Evolutionary conservation across 129 eudicot species (phyloP).

Genomic region (Lactuca saligna): DNA sequence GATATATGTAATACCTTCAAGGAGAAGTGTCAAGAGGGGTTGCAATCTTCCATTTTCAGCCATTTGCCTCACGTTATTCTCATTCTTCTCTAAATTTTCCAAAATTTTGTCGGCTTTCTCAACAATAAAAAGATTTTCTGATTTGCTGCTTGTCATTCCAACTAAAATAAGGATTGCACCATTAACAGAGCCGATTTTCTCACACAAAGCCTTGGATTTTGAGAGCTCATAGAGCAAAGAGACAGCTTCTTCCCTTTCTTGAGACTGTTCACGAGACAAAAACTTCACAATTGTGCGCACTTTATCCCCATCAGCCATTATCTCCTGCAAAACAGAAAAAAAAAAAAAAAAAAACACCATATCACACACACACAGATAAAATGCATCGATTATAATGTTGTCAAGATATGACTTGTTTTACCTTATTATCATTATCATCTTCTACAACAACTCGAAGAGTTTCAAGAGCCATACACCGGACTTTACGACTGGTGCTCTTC

Average conservation of each 20-base stretch:
- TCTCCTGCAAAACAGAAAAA: slow-evolving; percentile 59
- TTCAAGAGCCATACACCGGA: slow-evolving; percentile 74
- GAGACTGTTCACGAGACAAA: slow-evolving; percentile 62
- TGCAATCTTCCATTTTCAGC: slow-evolving; percentile 89
- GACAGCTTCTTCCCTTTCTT: slow-evolving; percentile 87
- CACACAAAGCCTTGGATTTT: slow-evolving; percentile 63
- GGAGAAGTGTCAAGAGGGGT: slow-evolving; percentile 78
- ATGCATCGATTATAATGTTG: slow-evolving; percentile 16
- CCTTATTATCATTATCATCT: slow-evolving; percentile 84
- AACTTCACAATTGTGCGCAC: slow-evolving; percentile 87
- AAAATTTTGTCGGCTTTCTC: slow-evolving; percentile 79
- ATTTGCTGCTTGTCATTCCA: slow-evolving; percentile 92
- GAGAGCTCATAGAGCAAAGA: slow-evolving; percentile 91
- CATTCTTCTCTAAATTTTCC: slow-evolving; percentile 71
- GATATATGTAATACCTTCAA: slow-evolving; percentile 53
- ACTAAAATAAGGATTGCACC: slow-evolving; percentile 87
- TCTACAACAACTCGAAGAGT: slow-evolving; percentile 75
- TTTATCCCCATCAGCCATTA: slow-evolving; percentile 90
- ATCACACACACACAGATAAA: neutral
- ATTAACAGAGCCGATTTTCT: slow-evolving; percentile 77
- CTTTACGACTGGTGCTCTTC: slow-evolving; percentile 66
- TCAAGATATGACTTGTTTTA: slow-evolving; percentile 31
- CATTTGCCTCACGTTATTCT: slow-evolving; percentile 92
- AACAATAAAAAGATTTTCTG: slow-evolving; percentile 71
- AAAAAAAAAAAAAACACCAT: neutral